A percentile compares a stretch with the other conserved stretches of the same genome.
These are phyloP conservation scores for Eutypa lata DNA, from an alignment of 2,329 filamentous ascomycete species.

Conservation along the genomic window DNA sequence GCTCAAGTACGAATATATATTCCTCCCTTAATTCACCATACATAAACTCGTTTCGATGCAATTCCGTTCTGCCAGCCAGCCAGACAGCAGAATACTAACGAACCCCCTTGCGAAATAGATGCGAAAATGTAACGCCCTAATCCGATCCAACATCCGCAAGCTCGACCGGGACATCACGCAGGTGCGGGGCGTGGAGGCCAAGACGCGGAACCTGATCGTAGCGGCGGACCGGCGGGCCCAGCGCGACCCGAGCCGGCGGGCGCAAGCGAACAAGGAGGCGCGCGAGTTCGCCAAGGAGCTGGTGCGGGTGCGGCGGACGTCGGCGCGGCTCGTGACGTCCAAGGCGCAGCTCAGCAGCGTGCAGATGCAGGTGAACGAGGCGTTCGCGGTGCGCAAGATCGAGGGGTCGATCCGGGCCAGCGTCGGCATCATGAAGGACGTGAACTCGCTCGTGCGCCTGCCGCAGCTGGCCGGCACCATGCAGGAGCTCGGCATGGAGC, in stretches of 20 bases:
- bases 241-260: conserved; percentile 72
- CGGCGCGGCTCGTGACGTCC: conserved; percentile 71
- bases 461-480: conserved; percentile 88
- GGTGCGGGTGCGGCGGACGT: conserved; percentile 75
- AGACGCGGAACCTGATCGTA: conserved; percentile 82
- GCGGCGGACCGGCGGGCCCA: conserved; percentile 78
- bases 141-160: conserved; percentile 87
- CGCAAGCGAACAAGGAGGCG: conserved; percentile 77
- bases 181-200: conserved; percentile 75
- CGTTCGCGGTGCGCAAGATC: conserved; percentile 92
- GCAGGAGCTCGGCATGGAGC: conserved; percentile 79
- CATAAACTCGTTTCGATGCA: neutral
- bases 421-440: conserved; percentile 94
- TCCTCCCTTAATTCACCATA: conserved; percentile 3
- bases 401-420: conserved; percentile 84
- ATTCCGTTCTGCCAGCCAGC: no score
- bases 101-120: conserved; percentile 52
- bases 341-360: conserved; percentile 92
- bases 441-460: conserved; percentile 79
- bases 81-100: neutral
- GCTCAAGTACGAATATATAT: conserved; percentile 65
- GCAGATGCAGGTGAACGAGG: conserved; percentile 96
- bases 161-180: conserved; percentile 87
- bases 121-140: conserved; percentile 89
- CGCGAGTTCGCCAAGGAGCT: conserved; percentile 88